Evolutionary conservation across 768 basidiomycete species (phyloP), one percentile per base, ranked within the genome.

Genomic region (Kondoa malvinella): DNA sequence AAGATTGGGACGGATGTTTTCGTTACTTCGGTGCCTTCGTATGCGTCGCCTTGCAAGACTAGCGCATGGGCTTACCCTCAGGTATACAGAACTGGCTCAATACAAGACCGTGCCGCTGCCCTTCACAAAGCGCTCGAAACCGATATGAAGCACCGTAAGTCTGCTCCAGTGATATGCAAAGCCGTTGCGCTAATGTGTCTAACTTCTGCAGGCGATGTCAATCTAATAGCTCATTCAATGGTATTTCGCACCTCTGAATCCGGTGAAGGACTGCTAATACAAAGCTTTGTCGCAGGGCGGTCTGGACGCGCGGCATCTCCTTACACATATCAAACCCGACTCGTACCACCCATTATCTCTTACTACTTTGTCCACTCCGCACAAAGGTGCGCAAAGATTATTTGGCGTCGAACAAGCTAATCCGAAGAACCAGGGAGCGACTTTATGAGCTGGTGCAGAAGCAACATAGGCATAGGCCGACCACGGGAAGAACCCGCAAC

Each of bases 401-500:
- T n/a, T n/a, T n/a, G n/a, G n/a, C n/a, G n/a, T n/a, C n/a, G n/a
- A n/a, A n/a, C n/a, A n/a, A n/a, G n/a, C n/a, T n/a, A n/a, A n/a
- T n/a, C n/a, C n/a, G n/a, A n/a, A n/a, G n/a, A n/a, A n/a, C n/a
- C n/a, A n/a, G n/a, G n/a, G n/a, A 90, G 88, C 72, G 92, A 94
- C 0, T 97, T 99, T 77, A 99, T 99, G 95, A 90, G 95, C 76
- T 99, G 95, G 95, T 97, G 94, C 62, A 61, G 60, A 21, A 87
- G 87, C 58, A 87, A 94, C 73, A 88, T 99, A 72, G 95, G 95
- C 4, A 84, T 99, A 34, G 95, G 95, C 32, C 72, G 15, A 65
- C 69, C 26, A 67, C 69, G 34, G 68, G 67, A 59, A n/a, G 67
- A 73, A 17, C 72, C 58, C 21, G 71, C 34, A 69, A 70, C 66